Evolutionary conservation across 768 basidiomycete genomes (phyloP), one percentile per base, ranked within the genome.

Genomic region (Exsudoporus frostii): DNA sequence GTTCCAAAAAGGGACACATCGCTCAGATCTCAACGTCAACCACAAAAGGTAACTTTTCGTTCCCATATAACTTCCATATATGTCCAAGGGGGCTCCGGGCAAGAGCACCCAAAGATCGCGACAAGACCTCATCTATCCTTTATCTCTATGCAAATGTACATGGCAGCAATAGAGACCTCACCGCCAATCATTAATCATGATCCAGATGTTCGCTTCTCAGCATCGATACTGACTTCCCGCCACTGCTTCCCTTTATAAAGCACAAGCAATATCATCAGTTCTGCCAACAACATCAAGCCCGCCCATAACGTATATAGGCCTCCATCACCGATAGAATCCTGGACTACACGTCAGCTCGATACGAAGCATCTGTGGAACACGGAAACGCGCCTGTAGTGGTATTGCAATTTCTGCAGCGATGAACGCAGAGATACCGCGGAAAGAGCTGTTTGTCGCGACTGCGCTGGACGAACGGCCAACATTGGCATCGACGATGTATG

Each of bases 401-500:
- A 90, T 81, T 0, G 88, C 88, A 14, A 89, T 71, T 66, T 94
- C 90, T 0, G 82, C 81, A 1, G 83, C 83, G 17, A 90, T 61
- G 64, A 89, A 88, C 1, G 84, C 90, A 19, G 74, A 72, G 1
- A 77, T 15, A 0, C 92, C 90, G 27, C 93, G 80, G 67, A 89
- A 86, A 20, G 79, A 80, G 44, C 85, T 85, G 67, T 95, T 95
- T 33, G 79, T 72, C 0, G 92, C 90, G 7, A 84, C 80, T 0
- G 89, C 91, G 2, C 82, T 83, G 0, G 90, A 86, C 0, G 90
- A 90, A 15, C 85, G 80, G 7, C 93, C 93, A 3, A 77, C 75
- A 60, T 95, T 97, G 9, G 91, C 83, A 64, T 97, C 92, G 3
- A 94, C 91, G 32, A 95, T 80, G 65, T 93, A 95, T 0, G 92